These are phyloP conservation scores for Lodderomyces orthopsilosis DNA, from an alignment of 1,139 yeast species.

Conservation along the genomic window DNA sequence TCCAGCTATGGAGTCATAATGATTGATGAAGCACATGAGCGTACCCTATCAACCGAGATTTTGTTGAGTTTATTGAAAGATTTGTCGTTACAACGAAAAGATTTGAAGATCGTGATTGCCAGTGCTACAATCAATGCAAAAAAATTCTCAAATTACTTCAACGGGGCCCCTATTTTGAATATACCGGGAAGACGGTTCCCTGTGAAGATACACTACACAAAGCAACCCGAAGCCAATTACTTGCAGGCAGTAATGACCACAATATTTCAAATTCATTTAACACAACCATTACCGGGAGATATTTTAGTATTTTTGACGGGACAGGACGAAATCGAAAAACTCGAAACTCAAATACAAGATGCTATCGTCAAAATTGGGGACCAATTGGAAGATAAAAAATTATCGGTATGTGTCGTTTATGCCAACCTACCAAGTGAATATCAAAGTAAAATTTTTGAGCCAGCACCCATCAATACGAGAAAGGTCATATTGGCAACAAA, in stretches of 20 bases:
- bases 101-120: constrained; percentile 73
- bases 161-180: constrained; percentile 78
- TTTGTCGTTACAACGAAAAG: constrained; percentile 59
- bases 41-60: constrained; percentile 92
- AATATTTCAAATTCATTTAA: constrained; percentile 73
- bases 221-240: constrained; percentile 87
- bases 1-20: constrained; percentile 73
- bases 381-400: constrained; percentile 42
- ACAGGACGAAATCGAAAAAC: constrained; percentile 87
- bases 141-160: constrained; percentile 77
- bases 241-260: constrained; percentile 86
- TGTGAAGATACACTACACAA: constrained; percentile 82
- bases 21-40: constrained; percentile 97
- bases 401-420: constrained; percentile 84
- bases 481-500: constrained; percentile 94
- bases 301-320: constrained; percentile 91
- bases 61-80: constrained; percentile 78
- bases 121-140: constrained; percentile 94
- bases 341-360: constrained; percentile 69
- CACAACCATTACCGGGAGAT: constrained; percentile 68
- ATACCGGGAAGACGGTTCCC: constrained; percentile 90
- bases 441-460: constrained; percentile 81
- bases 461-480: constrained; percentile 74
- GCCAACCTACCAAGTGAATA: constrained; percentile 85
- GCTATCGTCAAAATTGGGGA: constrained; percentile 64